Conservation (phyloP, 139 green algal genomes). For the Ettlia oleoabundans region DNA sequence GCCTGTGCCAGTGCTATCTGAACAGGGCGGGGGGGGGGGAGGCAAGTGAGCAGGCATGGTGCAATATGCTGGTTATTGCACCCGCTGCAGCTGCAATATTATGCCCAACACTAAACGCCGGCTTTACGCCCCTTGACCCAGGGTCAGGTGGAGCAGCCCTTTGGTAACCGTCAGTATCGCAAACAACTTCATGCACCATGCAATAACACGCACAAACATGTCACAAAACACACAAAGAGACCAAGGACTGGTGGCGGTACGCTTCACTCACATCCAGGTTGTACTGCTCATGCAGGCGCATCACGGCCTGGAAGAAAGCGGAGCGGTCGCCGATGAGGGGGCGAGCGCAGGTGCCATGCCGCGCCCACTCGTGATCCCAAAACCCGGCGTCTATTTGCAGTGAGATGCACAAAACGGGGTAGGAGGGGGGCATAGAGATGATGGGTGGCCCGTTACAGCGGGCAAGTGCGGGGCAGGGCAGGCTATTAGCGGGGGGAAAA, state of each 20-base stretch:
- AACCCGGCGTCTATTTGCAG: slow-evolving; percentile 37
- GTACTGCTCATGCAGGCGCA: slow-evolving; percentile 59
- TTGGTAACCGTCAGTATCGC: too few relatives aligned
- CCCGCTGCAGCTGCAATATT: not conserved
- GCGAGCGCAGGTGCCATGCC: slow-evolving; percentile 67
- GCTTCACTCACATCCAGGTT: slow-evolving; percentile 40
- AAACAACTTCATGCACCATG: too few relatives aligned
- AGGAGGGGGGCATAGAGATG: not conserved
- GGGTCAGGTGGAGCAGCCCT: too few relatives aligned
- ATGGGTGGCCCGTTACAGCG: not conserved
- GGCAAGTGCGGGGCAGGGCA: too few relatives aligned
- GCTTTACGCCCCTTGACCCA: not conserved
- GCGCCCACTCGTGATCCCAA: slow-evolving; percentile 70
- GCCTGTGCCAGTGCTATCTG: slow-evolving; percentile 33
- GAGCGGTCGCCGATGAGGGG: slow-evolving; percentile 45
- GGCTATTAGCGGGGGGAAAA: too few relatives aligned
- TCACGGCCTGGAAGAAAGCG: slow-evolving; percentile 53
- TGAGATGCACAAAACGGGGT: not conserved
- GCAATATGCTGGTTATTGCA: not conserved
- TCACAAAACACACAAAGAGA: not conserved
- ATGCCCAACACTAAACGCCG: not conserved
- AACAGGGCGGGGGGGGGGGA: not conserved
- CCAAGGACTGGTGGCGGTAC: not conserved
- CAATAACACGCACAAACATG: not conserved
- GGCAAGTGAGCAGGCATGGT: not conserved